Base-by-base conservation (phyloP, 345 rosid genomes). In the Geranium brycei region DNA sequence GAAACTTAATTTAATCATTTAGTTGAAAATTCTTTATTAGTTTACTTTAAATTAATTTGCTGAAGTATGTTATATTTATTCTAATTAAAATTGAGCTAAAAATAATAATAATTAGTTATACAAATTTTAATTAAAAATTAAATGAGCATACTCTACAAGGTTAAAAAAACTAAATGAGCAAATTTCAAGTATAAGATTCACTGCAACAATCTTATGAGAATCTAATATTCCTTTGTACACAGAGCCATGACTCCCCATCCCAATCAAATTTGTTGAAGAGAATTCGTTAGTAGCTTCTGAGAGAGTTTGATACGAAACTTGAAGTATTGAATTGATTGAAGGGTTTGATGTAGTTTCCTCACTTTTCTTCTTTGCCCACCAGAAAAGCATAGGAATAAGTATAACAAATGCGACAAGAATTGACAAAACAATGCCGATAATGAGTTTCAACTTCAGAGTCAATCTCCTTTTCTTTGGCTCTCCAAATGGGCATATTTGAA, bases 201-300 rank as follows among this genome's bases (percentile, higher is more conserved):
- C 62, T 7, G 76, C 76, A 40, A 73, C 31, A 16, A 35, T 17
- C 2, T 1, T 31, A 47, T 59, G 63, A 23, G 64, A 11, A 3
- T 0, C 7, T 31, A 69, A 32, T 15, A 23, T 31, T 30, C 72
- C 70, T 57, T 23, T 62, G 15, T 64, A 69, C 31, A 69, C 67
- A 3, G 58, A 64, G 17, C 67, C 66, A 51, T 56, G 65, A 32
- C 67, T 31, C 8, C 77, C 77, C 35, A 5, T 32, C 7, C 67
- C 59, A 0, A 69, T 58, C 59, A 73, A 38, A 14, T 73, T 68
- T n/a, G 12, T 8, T 14, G 62, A 62, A 5, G 6, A 47, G 35
- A 73, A 65, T 31, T 65, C 68, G 59, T 62, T 40, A 0, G 77
- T 68, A 11, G 67, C 72, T 31, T 7, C 58, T 4, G 17, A 14